These are phyloP conservation scores for Bipolaris sorokiniana DNA, from an alignment of 2,329 filamentous ascomycete species.

Conservation along the genomic window DNA sequence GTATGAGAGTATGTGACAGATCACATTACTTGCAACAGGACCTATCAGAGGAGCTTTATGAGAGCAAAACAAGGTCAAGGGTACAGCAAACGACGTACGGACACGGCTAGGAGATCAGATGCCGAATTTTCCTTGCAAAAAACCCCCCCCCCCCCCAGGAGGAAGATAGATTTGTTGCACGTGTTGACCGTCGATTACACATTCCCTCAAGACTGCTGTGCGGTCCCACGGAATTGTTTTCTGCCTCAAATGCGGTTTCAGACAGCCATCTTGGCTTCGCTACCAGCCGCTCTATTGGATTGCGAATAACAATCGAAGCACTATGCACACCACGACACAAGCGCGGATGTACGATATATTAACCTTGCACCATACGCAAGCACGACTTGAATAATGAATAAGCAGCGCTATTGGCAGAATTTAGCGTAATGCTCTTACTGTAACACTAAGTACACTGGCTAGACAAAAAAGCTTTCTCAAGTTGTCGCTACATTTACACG, in stretches of 20 bases:
- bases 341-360: constrained; percentile 30
- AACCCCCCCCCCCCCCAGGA: too few relatives aligned
- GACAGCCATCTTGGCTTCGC: constrained; percentile 3
- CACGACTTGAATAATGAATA: constrained; percentile 27
- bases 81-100: constrained; percentile 4
- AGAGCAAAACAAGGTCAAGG: background rate
- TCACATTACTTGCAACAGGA: background rate
- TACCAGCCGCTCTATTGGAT: background rate
- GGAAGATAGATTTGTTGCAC: background rate
- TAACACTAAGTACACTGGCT: constrained; percentile 15
- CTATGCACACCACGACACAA: constrained; percentile 5
- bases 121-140: background rate
- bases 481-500: constrained; percentile 14
- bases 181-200: background rate
- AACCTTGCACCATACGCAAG: constrained; percentile 25
- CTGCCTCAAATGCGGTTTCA: background rate
- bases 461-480: constrained; percentile 14
- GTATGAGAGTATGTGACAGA: background rate
- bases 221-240: background rate
- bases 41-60: background rate
- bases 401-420: constrained; percentile 19
- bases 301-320: constrained; percentile 1
- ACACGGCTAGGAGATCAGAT: background rate
- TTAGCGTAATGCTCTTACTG: constrained; percentile 24
- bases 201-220: background rate